Base-by-base conservation (phyloP, 495 filamentous ascomycete genomes). In the Aspergillus haitiensis region DNA sequence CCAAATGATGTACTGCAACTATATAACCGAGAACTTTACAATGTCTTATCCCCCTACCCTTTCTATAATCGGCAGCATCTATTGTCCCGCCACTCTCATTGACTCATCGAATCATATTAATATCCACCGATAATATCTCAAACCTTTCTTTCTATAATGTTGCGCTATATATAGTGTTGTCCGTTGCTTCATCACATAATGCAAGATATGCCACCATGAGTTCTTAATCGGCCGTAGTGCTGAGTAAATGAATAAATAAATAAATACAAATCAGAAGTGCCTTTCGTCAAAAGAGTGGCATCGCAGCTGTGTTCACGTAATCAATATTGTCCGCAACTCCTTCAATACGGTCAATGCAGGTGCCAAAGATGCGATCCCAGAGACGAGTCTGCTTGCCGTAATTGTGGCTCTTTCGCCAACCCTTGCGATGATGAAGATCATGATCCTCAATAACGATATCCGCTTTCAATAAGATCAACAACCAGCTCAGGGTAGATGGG, bases 221-320 rank as follows among this genome's bases (percentile, higher is more conserved):
- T 27, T 27, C 1, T 27, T 27, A 27, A 27, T 3, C 1, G 21
- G 21, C 21, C 21, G 21, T 11, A 12, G 15, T 8, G 71, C 93
- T 92, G 72, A 93, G 92, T 11, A 84, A 15, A 12, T 2, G 37
- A 42, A 11, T 15, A 42, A 40, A 40, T 3, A 11, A 4, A 40
- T 11, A 40, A n/a, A 40, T 27, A 27, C 0, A 8, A 40, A 40
- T 40, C 11, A 40, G 37, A 40, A 6, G 21, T 40, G 18, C 18
- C 42, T 9, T 47, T 18, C 5, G 7, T 47, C 16, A 48, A 83
- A 77, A 66, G 32, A 66, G 56, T 10, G 64, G 64, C 59, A 66
- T 66, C 2, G 18, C 40, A 6, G 51, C 72, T 10, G 64, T 63
- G 55, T 74, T 72, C 9, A 58, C 64, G 65, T 75, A 78, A 61